phyloP scores from a whole-genome alignment of 23 red algal genomes.

The Pyropia yezoensis region DNA sequence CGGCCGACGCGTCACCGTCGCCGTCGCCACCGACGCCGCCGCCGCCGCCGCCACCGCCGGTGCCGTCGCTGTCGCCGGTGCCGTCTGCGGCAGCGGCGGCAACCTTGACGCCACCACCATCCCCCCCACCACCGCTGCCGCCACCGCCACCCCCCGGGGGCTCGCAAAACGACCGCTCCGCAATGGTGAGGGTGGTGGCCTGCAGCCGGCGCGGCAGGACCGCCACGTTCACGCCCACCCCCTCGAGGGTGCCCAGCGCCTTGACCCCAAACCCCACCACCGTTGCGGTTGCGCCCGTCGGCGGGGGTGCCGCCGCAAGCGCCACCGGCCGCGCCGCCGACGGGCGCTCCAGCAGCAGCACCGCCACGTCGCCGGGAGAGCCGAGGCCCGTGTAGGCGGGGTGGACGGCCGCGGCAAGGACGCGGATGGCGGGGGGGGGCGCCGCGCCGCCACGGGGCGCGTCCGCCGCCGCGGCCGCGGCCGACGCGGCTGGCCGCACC shows the following conservation, averaged over 20 bases:
- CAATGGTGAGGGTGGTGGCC: slow-evolving; percentile 33
- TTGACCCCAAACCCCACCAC: slow-evolving; percentile 58
- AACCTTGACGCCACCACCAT: too few relatives aligned
- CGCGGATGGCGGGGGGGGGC: slow-evolving; percentile 9
- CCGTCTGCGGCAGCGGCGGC: too few relatives aligned
- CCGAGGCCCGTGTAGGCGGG: slow-evolving; percentile 44
- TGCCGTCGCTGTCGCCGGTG: too few relatives aligned
- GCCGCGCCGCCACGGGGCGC: too few relatives aligned
- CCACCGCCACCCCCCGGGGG: slow-evolving; percentile 1
- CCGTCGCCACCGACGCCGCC: neutral
- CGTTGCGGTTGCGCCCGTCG: slow-evolving; percentile 22
- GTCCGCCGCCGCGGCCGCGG: too few relatives aligned
- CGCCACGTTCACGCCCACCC: slow-evolving; percentile 18
- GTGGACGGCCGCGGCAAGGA: slow-evolving; percentile 39
- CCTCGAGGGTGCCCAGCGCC: slow-evolving; percentile 46
- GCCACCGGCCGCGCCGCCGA: slow-evolving; percentile 12
- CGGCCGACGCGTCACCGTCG: too few relatives aligned
- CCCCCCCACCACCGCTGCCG: too few relatives aligned
- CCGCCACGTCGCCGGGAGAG: slow-evolving; percentile 36
- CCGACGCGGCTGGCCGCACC: too few relatives aligned
- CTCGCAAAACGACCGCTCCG: slow-evolving; percentile 41
- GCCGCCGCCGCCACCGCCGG: neutral
- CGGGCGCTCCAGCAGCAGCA: slow-evolving; percentile 35
- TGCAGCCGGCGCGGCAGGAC: slow-evolving; percentile 51
- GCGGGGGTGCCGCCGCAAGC: slow-evolving; percentile 24